phyloP scores from a whole-genome alignment of 495 filamentous ascomycete genomes.

The Xeromyces bisporus region DNA sequence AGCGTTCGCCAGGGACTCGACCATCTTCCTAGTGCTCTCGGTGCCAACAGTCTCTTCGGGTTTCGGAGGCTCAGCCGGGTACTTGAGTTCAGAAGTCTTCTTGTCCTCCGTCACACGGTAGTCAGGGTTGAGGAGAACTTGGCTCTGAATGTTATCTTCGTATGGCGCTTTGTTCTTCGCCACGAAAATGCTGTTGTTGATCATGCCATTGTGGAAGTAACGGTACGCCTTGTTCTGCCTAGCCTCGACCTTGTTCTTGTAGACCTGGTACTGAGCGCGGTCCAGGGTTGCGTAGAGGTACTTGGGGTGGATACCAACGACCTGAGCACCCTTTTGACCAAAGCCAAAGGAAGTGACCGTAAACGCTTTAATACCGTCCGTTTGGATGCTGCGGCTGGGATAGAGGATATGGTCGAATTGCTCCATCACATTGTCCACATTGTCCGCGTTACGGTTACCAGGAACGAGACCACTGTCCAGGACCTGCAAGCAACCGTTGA shows the following conservation, averaged over 20 bases:
- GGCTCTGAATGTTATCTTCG: slow-evolving; percentile 63
- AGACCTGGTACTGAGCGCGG: slow-evolving; percentile 60
- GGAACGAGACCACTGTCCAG: slow-evolving; percentile 86
- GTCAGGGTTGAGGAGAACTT: slow-evolving; percentile 88
- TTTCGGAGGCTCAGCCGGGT: slow-evolving; percentile 45
- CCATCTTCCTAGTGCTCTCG: slow-evolving; percentile 54
- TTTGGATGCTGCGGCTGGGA: slow-evolving; percentile 87
- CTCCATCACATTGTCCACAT: slow-evolving; percentile 90
- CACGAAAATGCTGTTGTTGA: slow-evolving; percentile 94
- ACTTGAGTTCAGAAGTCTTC: slow-evolving; percentile 63
- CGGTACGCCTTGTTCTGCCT: slow-evolving; percentile 93
- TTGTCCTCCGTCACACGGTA: slow-evolving; percentile 72
- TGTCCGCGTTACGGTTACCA: slow-evolving; percentile 96
- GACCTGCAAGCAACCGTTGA: slow-evolving; percentile 93
- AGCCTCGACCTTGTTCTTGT: slow-evolving; percentile 73
- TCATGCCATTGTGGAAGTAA: slow-evolving; percentile 91
- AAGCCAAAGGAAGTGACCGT: slow-evolving; percentile 98
- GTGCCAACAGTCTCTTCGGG: slow-evolving; percentile 32
- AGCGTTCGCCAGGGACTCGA: slow-evolving; percentile 61
- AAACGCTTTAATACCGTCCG: slow-evolving; percentile 95
- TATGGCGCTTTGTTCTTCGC: slow-evolving; percentile 87
- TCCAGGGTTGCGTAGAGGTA: slow-evolving; percentile 95
- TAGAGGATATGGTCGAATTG: slow-evolving; percentile 97
- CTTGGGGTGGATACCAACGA: slow-evolving; percentile 87
- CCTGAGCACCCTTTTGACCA: slow-evolving; percentile 96